phyloP scores from a whole-genome alignment of 108 stramenopile genomes.

The Phaeodactylum tricornutum region DNA sequence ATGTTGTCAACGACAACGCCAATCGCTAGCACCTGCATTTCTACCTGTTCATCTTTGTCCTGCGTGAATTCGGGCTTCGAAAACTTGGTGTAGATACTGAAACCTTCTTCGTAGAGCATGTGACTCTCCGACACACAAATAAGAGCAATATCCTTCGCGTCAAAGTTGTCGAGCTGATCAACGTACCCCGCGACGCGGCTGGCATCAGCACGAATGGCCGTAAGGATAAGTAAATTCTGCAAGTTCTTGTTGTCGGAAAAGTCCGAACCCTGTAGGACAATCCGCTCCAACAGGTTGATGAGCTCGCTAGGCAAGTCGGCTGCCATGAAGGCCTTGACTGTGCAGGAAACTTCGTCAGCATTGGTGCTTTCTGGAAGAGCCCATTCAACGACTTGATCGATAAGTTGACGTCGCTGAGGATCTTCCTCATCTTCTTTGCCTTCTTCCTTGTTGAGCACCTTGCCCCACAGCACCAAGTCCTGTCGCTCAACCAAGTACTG shows the following conservation, averaged over 20 bases:
- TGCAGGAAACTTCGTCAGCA: constrained; percentile 98
- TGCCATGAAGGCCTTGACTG: constrained; percentile 99
- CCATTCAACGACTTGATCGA: constrained; percentile 99
- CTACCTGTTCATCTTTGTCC: constrained; percentile 87
- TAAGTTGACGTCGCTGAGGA: constrained; percentile 84
- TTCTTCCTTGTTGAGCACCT: constrained; percentile 85
- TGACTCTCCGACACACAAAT: constrained; percentile 98
- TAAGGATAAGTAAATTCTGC: constrained; percentile 99
- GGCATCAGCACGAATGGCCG: constrained; percentile 95
- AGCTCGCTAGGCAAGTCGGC: constrained; percentile 98
- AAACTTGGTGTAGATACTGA: constrained; percentile 97
- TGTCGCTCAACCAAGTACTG: constrained; percentile 98
- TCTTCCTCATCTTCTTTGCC: constrained; percentile 55
- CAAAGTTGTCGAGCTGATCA: constrained; percentile 99
- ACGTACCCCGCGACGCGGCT: constrained; percentile 97
- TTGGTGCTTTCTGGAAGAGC: constrained; percentile 98
- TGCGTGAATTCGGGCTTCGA: constrained; percentile 82
- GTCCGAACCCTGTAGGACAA: constrained; percentile 98
- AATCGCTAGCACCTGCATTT: constrained; percentile 93
- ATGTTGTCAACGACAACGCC: constrained; percentile 96
- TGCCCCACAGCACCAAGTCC: constrained; percentile 96
- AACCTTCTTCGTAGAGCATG: constrained; percentile 99
- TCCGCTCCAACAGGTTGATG: constrained; percentile 97
- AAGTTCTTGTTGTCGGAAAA: constrained; percentile 99
- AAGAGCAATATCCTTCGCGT: constrained; percentile 98